A percentile compares a stretch with the other conserved stretches of the same genome.
phyloP scores from a whole-genome alignment of 179 eudicot species.

The Beta corolliflora region DNA sequence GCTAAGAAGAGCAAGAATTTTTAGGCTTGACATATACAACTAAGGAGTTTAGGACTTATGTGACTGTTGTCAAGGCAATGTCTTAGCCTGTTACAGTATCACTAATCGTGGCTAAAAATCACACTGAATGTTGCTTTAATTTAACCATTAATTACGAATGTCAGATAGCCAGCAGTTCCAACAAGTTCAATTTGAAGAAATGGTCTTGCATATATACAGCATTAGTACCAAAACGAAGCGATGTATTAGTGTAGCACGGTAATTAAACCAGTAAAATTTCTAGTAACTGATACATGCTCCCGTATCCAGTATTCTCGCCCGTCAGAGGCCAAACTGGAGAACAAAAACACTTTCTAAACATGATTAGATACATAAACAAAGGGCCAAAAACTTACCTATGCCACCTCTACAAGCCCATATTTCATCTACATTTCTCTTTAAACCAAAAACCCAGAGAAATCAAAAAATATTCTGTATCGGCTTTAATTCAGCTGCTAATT shows the following conservation, averaged over 20 bases:
- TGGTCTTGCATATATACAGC: not conserved
- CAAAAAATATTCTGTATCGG: conserved; percentile 8
- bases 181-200: not conserved
- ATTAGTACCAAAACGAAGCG: not conserved
- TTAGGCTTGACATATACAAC: too few species aligned
- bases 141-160: not conserved
- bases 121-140: too few species aligned
- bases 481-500: conserved; percentile 22
- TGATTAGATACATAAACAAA: conserved; percentile 14
- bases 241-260: not conserved
- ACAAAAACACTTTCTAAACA: conserved; percentile 23
- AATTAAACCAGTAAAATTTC: not conserved
- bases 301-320: not conserved
- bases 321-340: conserved; percentile 9
- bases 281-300: conserved; percentile 18
- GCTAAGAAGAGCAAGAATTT: too few species aligned
- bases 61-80: too few species aligned
- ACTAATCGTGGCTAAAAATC: too few species aligned
- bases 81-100: too few species aligned
- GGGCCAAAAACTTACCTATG: conserved; percentile 21
- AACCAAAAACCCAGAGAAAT: conserved; percentile 31
- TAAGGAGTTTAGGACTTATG: too few species aligned
- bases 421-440: conserved; percentile 26
- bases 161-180: not conserved
- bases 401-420: conserved; percentile 31